Base-by-base conservation (phyloP, 345 rosid genomes). In the Lepidium africanum region DNA sequence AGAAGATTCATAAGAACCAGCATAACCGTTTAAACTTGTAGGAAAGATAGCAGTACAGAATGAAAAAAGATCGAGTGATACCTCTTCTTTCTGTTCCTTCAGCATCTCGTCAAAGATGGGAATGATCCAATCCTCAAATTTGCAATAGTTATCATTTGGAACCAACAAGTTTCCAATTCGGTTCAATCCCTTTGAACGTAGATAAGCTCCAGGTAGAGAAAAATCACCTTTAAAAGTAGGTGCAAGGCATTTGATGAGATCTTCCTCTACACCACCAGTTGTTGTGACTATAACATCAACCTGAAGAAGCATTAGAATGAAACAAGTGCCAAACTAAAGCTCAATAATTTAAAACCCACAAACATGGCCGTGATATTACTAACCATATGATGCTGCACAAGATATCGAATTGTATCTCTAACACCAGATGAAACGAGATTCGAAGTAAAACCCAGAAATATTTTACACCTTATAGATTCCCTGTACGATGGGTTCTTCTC, bases 231-330 rank as follows among this genome's bases (percentile, higher is more conserved):
- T 89, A 42, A 62, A 94, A 0, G 96, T 91, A 3, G 96, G 93
- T 5, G 97, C 97, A 71, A 94, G 96, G 69, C 99, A 91, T 76
- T 94, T 94, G 4, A 91, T 86, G 3, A 94, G 90, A 81, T 94
- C 99, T 82, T 94, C 99, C 74, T 94, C 97, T 49, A 94, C 87
- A 17, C 99, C 99, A 75, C 99, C 99, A 21, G 97, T 79, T 23
- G 96, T 91, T 3, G 99, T 94, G 38, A 86, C 97, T 39, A 94
- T 78, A 43, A 94, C 97, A 87, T 94, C 92, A 50, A 94, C 97
- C 99, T 94, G 64, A 72, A 79, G 3, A 27, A 37, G 0, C 53
- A 67, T 37, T 21, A 10, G 12, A 69, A 47, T 46, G 53, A 67
- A 60, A 17, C 4, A 48, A 0, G 9, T 63, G 36, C 47, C 19